These are phyloP conservation scores for Fusarium sp. DNA, from an alignment of 2,329 filamentous ascomycete species.

Conservation along the genomic window DNA sequence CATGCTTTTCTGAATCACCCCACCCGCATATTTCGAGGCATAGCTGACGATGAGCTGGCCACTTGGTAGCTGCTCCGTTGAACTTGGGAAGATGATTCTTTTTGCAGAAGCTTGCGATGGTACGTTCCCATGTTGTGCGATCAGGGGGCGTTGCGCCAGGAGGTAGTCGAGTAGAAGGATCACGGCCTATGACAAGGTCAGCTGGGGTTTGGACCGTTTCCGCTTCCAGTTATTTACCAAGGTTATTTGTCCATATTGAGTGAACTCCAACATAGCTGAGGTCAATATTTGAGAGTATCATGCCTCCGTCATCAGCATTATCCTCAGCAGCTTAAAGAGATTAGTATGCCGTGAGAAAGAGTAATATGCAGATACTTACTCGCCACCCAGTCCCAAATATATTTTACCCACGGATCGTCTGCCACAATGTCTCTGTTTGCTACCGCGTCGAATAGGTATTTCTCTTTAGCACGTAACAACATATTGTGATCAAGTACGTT, in stretches of 20 bases:
- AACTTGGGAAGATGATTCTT: slow-evolving; percentile 70
- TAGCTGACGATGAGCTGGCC: slow-evolving; percentile 76
- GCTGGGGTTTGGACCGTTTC: background rate
- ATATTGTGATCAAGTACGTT: slow-evolving; percentile 65
- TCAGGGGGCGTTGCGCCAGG: slow-evolving; percentile 59
- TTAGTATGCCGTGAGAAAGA: background rate
- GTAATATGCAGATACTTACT: slow-evolving; percentile 56
- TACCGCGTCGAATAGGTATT: slow-evolving; percentile 70
- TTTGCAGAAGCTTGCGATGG: slow-evolving; percentile 71
- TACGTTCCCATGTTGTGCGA: slow-evolving; percentile 65
- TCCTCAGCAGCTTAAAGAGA: slow-evolving; percentile 64
- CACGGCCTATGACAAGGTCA: slow-evolving; percentile 54
- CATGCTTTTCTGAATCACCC: slow-evolving; percentile 66
- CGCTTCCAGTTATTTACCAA: slow-evolving; percentile 60
- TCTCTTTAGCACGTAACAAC: slow-evolving; percentile 68
- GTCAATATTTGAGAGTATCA: slow-evolving; percentile 75
- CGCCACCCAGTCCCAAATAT: slow-evolving; percentile 80
- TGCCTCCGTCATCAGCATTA: slow-evolving; percentile 72
- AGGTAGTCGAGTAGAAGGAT: slow-evolving; percentile 58
- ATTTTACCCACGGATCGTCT: slow-evolving; percentile 79
- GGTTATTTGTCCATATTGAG: slow-evolving; percentile 75
- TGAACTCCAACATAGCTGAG: slow-evolving; percentile 80
- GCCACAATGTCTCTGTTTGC: slow-evolving; percentile 73
- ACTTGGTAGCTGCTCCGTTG: slow-evolving; percentile 70
- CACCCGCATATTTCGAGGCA: slow-evolving; percentile 80